Evolutionary conservation across 345 rosid species (phyloP).

Genomic region (Isatis tinctoria): DNA sequence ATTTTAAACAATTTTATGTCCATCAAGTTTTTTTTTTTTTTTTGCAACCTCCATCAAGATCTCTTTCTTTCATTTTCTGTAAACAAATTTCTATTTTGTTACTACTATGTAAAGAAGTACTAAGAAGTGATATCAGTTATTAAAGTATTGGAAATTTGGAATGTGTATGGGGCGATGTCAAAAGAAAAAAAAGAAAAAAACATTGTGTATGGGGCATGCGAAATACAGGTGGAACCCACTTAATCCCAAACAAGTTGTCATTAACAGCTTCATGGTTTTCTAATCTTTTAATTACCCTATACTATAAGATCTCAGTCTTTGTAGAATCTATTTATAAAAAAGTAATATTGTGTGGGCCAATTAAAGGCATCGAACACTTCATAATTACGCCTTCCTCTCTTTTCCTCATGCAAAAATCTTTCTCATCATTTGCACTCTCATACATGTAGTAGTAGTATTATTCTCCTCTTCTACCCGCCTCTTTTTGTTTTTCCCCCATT

Average conservation of each 20-base stretch:
- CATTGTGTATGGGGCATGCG: neutral
- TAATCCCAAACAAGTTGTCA: slow-evolving; percentile 19
- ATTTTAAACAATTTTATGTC: too few relatives aligned
- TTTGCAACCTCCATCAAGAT: too few relatives aligned
- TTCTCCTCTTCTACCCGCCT: neutral
- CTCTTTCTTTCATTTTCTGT: too few relatives aligned
- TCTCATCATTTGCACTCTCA: slow-evolving; percentile 25
- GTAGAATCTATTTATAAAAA: neutral
- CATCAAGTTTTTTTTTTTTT: too few relatives aligned
- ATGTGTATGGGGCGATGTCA: too few relatives aligned
- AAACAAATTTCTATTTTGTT: too few relatives aligned
- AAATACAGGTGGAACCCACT: slow-evolving; percentile 35
- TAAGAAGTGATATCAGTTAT: too few relatives aligned
- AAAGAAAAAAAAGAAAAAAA: too few relatives aligned
- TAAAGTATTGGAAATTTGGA: neutral
- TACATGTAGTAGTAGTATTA: neutral
- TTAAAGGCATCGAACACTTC: slow-evolving; percentile 12
- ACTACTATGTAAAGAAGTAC: too few relatives aligned
- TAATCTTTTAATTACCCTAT: neutral
- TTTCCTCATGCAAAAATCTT: slow-evolving; percentile 24
- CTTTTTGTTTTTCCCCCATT: neutral
- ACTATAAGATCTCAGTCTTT: neutral
- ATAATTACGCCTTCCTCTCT: slow-evolving; percentile 23
- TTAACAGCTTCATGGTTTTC: neutral
- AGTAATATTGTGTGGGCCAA: slow-evolving; percentile 14